Evolutionary conservation across 1,139 yeast genomes (phyloP).

Genomic region (Pichia sp.): DNA sequence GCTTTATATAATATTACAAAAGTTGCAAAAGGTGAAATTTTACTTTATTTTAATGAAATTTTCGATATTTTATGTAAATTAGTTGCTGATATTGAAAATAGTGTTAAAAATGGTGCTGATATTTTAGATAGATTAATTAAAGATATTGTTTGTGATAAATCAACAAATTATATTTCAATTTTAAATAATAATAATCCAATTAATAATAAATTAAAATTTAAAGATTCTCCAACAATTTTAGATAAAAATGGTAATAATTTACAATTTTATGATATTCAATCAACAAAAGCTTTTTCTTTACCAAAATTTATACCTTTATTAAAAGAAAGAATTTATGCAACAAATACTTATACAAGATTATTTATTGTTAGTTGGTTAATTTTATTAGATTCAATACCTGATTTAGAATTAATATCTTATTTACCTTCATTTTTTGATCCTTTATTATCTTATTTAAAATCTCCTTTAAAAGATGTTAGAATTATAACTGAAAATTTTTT

Average conservation of each 20-base stretch:
- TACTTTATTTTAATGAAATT: conserved; percentile 85
- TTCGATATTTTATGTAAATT: conserved; percentile 88
- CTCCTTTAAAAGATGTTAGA: conserved; percentile 81
- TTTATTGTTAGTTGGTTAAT: conserved; percentile 92
- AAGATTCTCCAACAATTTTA: conserved; percentile 37
- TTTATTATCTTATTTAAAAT: conserved; percentile 70
- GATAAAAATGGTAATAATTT: conserved; percentile 53
- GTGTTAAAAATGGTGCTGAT: conserved; percentile 95
- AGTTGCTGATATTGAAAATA: conserved; percentile 86
- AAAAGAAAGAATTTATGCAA: conserved; percentile 84
- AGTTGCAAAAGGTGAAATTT: conserved; percentile 91
- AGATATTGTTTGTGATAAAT: conserved; percentile 93
- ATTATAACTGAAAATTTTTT: conserved; percentile 76
- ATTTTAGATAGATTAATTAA: conserved; percentile 83
- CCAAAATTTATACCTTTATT: conserved; percentile 85
- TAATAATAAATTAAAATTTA: conserved; percentile 36
- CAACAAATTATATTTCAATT: conserved; percentile 83
- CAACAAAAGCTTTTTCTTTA: conserved; percentile 73
- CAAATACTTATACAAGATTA: conserved; percentile 87
- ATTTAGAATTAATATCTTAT: conserved; percentile 77
- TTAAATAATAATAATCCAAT: conserved; percentile 32
- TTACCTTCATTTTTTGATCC: conserved; percentile 89
- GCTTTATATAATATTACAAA: conserved; percentile 93
- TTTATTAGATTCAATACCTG: conserved; percentile 86
- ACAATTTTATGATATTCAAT: conserved; percentile 57